Evolutionary conservation across 1,284 basidiomycete genomes (phyloP).

Genomic region (Boletus austroedulis): DNA sequence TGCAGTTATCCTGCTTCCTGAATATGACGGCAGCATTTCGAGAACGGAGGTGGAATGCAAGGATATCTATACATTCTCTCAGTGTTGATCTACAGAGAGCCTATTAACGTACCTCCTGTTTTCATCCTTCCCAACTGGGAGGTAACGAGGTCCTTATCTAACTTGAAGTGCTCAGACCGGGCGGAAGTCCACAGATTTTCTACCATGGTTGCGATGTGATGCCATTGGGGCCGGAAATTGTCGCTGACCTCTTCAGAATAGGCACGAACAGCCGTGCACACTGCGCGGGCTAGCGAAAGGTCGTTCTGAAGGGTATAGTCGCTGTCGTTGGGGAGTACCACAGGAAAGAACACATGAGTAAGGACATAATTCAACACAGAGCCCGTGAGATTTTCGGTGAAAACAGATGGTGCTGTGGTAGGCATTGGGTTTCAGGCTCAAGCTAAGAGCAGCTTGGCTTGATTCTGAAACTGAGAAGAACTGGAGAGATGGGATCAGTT

Average conservation of each 20-base stretch:
- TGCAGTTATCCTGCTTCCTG: background rate
- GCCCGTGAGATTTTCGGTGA: background rate
- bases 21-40: background rate
- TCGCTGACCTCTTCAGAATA: background rate
- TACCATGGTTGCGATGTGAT: conserved; percentile 10
- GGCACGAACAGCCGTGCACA: background rate
- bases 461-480: no score
- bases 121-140: conserved; percentile 13
- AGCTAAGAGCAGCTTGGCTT: no score
- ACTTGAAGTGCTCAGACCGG: background rate
- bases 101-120: background rate
- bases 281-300: background rate
- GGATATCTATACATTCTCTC: background rate
- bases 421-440: no score
- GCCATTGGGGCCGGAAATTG: background rate
- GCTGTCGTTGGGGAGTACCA: background rate
- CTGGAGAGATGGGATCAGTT: no score
- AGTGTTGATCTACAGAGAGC: background rate
- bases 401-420: no score
- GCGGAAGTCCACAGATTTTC: conserved; percentile 5
- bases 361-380: background rate
- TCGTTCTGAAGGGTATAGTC: background rate
- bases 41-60: background rate
- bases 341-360: background rate
- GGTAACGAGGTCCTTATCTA: background rate